Evolutionary conservation across 768 basidiomycete genomes (phyloP).

Genomic region (Paxillus ammoniavirescens): DNA sequence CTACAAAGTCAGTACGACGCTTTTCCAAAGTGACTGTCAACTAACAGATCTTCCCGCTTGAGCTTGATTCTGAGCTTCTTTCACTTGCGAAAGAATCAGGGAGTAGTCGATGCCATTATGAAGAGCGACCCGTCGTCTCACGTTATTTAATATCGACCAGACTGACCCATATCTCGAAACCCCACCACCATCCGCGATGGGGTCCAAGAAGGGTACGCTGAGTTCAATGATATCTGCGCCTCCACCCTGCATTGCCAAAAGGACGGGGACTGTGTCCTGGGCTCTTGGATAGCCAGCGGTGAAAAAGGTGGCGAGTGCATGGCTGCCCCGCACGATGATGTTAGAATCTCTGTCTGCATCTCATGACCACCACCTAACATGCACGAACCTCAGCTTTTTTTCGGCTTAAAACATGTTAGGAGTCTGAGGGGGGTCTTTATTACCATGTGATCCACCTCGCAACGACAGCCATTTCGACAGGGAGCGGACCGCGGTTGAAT

Average conservation of each 20-base stretch:
- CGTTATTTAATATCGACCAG: background rate
- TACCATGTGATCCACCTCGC: too few relatives aligned
- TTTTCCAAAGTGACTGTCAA: conserved; percentile 2
- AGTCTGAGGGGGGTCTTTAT: too few relatives aligned
- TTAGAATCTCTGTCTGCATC: too few relatives aligned
- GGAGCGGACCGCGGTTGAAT: too few relatives aligned
- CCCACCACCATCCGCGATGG: conserved; percentile 90
- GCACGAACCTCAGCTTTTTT: conserved; percentile 13
- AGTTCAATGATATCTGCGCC: conserved; percentile 93
- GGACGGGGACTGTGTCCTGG: conserved; percentile 76
- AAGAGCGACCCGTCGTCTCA: conserved; percentile 65
- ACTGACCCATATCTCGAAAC: background rate
- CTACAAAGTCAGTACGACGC: conserved; percentile 1
- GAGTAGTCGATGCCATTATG: conserved; percentile 74
- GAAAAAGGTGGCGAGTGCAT: conserved; percentile 79
- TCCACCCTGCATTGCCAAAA: conserved; percentile 89
- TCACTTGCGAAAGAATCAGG: conserved; percentile 68
- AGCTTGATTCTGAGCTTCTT: conserved; percentile 84
- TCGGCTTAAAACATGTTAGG: background rate
- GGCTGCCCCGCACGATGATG: conserved; percentile 40
- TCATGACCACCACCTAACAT: background rate
- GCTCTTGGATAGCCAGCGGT: conserved; percentile 82
- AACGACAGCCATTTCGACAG: too few relatives aligned
- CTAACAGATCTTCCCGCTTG: conserved; percentile 90
- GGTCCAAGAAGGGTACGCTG: conserved; percentile 93